These are phyloP conservation scores for Pseudoperonospora humuli DNA, from an alignment of 352 stramenopile species.

Conservation along the genomic window DNA sequence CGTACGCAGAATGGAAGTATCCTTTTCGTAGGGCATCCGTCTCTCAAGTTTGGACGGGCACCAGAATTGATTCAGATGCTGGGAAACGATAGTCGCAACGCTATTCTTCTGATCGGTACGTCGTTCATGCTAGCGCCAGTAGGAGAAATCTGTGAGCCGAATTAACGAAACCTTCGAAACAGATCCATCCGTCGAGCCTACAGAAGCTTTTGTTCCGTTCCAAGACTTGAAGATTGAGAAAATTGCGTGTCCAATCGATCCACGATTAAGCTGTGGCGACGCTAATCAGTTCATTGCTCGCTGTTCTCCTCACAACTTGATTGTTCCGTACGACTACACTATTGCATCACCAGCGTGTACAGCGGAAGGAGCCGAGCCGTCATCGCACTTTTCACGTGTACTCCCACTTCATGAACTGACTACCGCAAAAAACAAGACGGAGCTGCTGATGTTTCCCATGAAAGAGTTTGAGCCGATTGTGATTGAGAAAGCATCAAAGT, in stretches of 20 bases:
- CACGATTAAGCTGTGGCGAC: conserved; percentile 72
- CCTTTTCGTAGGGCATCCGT: conserved; percentile 69
- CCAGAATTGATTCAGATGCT: conserved; percentile 50
- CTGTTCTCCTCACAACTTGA: conserved; percentile 58
- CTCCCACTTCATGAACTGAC: conserved; percentile 70
- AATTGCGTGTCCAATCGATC: conserved; percentile 69
- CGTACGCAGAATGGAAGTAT: conserved; percentile 48
- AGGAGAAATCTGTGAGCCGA: neutral
- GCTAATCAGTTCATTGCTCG: conserved; percentile 81
- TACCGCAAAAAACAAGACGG: conserved; percentile 53
- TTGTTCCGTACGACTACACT: conserved; percentile 62
- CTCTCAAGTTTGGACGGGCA: conserved; percentile 48
- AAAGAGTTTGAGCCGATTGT: conserved; percentile 60
- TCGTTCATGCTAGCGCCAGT: neutral
- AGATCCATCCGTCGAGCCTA: conserved; percentile 56
- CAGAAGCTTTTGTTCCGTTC: conserved; percentile 46
- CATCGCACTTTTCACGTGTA: conserved; percentile 64
- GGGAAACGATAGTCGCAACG: conserved; percentile 52
- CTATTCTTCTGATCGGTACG: conserved; percentile 62
- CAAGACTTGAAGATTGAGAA: conserved; percentile 63
- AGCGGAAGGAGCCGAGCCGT: conserved; percentile 19
- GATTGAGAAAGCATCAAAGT: conserved; percentile 71
- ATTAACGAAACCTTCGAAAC: neutral
- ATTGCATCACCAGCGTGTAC: conserved; percentile 11
- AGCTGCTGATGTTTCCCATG: conserved; percentile 65